These are phyloP conservation scores for Chaetoscypha palmicola DNA, from an alignment of 2,329 filamentous ascomycete genomes.

Conservation along the genomic window DNA sequence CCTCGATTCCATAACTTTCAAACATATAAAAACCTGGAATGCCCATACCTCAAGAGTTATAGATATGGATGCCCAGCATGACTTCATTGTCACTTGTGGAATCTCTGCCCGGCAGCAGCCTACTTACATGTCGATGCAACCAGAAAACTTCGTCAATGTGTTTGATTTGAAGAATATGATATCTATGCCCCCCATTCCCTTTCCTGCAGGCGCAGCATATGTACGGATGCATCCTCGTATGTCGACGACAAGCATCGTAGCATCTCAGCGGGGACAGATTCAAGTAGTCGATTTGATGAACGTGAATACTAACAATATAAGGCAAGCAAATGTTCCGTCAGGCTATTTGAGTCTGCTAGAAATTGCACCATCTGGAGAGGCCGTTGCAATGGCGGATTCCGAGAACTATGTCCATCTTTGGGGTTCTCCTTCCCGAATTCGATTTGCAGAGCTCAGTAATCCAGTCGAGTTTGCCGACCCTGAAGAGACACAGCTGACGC, in stretches of 20 bases:
- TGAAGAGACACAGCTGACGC: constrained; percentile 38
- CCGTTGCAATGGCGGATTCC: constrained; percentile 58
- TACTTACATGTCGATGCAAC: constrained; percentile 57
- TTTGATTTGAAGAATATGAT: constrained; percentile 90
- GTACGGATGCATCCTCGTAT: constrained; percentile 95
- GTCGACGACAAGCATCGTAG: constrained; percentile 89
- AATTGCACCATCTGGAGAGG: constrained; percentile 64
- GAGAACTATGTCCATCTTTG: constrained; percentile 61
- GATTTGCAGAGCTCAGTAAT: constrained; percentile 63
- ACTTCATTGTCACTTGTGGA: constrained; percentile 92
- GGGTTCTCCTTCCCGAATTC: constrained; percentile 62
- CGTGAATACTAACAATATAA: constrained; percentile 60
- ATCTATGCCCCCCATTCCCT: constrained; percentile 85
- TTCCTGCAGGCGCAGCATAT: constrained; percentile 84
- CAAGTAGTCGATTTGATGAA: constrained; percentile 91
- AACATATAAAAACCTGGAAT: constrained; percentile 79
- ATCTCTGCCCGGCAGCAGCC: constrained; percentile 78
- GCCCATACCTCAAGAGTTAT: constrained; percentile 84
- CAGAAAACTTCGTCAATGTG: constrained; percentile 85
- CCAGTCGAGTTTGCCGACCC: constrained; percentile 60
- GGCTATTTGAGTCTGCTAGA: constrained; percentile 59
- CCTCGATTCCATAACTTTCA: constrained; percentile 71
- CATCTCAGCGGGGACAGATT: constrained; percentile 86
- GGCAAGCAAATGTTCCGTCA: constrained; percentile 49
- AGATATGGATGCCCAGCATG: constrained; percentile 95